These are phyloP conservation scores for Cladosporium sp. DNA, from an alignment of 2,329 filamentous ascomycete species.

Conservation along the genomic window DNA sequence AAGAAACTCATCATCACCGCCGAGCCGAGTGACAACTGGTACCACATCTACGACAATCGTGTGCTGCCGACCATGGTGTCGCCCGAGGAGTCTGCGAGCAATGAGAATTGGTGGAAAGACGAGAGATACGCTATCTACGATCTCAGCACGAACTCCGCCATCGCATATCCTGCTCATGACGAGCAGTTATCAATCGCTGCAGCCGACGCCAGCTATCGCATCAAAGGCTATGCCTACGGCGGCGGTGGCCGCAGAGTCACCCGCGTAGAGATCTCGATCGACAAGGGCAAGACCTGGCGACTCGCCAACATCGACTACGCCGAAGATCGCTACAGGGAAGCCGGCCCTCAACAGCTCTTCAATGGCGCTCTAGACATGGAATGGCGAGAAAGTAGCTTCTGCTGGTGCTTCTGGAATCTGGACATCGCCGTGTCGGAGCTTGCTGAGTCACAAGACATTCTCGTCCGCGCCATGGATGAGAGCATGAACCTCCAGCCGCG, in stretches of 20 bases:
- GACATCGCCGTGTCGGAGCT: slow-evolving; percentile 66
- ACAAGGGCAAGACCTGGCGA: slow-evolving; percentile 78
- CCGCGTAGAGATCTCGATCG: slow-evolving; percentile 77
- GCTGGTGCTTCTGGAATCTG: slow-evolving; percentile 90
- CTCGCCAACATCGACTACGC: slow-evolving; percentile 77
- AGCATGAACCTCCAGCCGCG: slow-evolving; percentile 81
- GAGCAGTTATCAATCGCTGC: slow-evolving; percentile 60
- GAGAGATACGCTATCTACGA: slow-evolving; percentile 93
- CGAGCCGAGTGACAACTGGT: slow-evolving; percentile 86
- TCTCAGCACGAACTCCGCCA: slow-evolving; percentile 81
- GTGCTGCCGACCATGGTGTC: slow-evolving; percentile 84
- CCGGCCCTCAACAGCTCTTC: slow-evolving; percentile 64
- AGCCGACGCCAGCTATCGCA: slow-evolving; percentile 58
- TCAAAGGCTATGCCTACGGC: slow-evolving; percentile 82
- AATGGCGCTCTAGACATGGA: slow-evolving; percentile 78
- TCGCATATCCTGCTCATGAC: slow-evolving; percentile 76
- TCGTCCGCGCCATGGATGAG: slow-evolving; percentile 88
- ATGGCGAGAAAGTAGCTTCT: slow-evolving; percentile 80
- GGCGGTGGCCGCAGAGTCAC: slow-evolving; percentile 84
- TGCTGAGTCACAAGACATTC: slow-evolving; percentile 65
- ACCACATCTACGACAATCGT: slow-evolving; percentile 91
- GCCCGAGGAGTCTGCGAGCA: slow-evolving; percentile 73
- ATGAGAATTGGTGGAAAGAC: slow-evolving; percentile 79
- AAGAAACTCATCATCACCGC: slow-evolving; percentile 77
- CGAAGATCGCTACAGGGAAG: slow-evolving; percentile 78